Conservation (phyloP, 805 yeast species). For the Candida hungchunana region DNA sequence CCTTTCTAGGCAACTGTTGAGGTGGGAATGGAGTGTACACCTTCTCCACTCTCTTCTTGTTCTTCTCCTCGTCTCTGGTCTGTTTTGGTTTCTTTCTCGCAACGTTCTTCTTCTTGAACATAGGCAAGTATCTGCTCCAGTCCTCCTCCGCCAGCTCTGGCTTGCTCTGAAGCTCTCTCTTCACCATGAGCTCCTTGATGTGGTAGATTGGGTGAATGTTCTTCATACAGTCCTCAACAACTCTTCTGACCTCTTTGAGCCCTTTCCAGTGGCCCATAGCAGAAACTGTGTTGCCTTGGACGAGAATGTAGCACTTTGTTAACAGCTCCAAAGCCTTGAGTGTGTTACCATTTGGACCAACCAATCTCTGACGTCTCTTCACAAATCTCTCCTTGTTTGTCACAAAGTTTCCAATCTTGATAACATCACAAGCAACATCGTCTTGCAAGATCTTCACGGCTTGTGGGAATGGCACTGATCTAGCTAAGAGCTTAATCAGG, state of each 20-base stretch:
- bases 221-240: conserved; percentile 96
- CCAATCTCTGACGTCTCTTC: conserved; percentile 91
- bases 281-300: conserved; percentile 95
- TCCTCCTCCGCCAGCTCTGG: conserved; percentile 95
- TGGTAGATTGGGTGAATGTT: conserved; percentile 97
- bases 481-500: conserved; percentile 84
- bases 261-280: conserved; percentile 97
- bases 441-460: conserved; percentile 89
- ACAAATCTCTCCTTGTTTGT: conserved; percentile 89
- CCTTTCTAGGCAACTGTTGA: conserved; percentile 91
- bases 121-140: conserved; percentile 95
- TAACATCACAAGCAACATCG: conserved; percentile 92
- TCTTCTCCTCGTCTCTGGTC: conserved; percentile 45
- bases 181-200: conserved; percentile 95
- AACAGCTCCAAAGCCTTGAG: conserved; percentile 90
- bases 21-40: conserved; percentile 99
- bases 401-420: conserved; percentile 88
- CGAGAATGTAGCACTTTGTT: conserved; percentile 93
- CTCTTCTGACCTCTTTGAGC: conserved; percentile 83
- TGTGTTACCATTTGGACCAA: conserved; percentile 97
- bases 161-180: conserved; percentile 88
- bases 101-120: conserved; percentile 93
- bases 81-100: conserved; percentile 86
- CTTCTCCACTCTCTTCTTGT: conserved; percentile 45
- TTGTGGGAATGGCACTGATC: conserved; percentile 96